Conservation (phyloP, 306 rosid genomes). For the Prunus campanulata region DNA sequence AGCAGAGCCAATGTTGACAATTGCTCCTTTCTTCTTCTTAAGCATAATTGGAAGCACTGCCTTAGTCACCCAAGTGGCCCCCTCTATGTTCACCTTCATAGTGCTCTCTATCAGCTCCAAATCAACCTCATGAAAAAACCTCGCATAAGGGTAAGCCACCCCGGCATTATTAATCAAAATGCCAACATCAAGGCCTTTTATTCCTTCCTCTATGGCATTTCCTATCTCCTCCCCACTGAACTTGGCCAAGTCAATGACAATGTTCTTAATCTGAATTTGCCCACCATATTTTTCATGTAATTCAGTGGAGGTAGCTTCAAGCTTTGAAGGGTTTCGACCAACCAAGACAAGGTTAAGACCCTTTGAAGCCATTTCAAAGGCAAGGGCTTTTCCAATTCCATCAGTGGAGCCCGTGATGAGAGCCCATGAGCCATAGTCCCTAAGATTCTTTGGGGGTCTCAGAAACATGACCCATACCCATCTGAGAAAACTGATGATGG, state of each 20-base stretch:
- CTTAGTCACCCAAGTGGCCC: slow-evolving; percentile 44
- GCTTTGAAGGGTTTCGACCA: slow-evolving; percentile 33
- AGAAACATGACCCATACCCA: slow-evolving; percentile 64
- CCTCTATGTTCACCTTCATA: slow-evolving; percentile 42
- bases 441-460: slow-evolving; percentile 65
- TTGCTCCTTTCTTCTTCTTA: slow-evolving; percentile 52
- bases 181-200: slow-evolving; percentile 19
- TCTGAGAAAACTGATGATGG: slow-evolving; percentile 16
- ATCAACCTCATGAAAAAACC: slow-evolving; percentile 45
- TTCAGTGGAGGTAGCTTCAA: slow-evolving; percentile 28
- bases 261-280: neutral
- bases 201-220: slow-evolving; percentile 8
- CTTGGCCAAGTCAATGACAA: slow-evolving; percentile 41
- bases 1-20: slow-evolving; percentile 57
- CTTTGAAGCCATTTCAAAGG: slow-evolving; percentile 51
- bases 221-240: slow-evolving; percentile 26
- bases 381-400: slow-evolving; percentile 74
- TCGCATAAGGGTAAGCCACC: slow-evolving; percentile 40
- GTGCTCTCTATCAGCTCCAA: slow-evolving; percentile 17
- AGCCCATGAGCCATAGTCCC: slow-evolving; percentile 72
- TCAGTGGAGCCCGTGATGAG: slow-evolving; percentile 68
- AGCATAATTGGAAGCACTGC: slow-evolving; percentile 52
- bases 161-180: slow-evolving; percentile 62
- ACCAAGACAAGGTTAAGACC: slow-evolving; percentile 43
- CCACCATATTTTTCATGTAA: slow-evolving; percentile 17